Base-by-base conservation (phyloP, 768 basidiomycete genomes). In the Agrocybe praecox region DNA sequence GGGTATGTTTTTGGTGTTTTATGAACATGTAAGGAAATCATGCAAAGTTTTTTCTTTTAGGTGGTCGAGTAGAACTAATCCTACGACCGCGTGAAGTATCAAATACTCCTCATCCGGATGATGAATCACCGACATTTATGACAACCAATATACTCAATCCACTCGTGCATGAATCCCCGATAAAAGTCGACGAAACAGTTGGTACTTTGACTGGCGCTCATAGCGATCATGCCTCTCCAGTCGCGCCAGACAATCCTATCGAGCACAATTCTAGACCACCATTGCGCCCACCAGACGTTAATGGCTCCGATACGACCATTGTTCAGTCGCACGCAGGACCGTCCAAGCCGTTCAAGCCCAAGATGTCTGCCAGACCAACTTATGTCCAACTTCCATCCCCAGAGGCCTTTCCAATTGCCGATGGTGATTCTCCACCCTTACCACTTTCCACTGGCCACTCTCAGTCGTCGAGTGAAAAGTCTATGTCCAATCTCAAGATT, bases 61-160 rank as follows among this genome's bases (percentile, higher is more conserved):
- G 82, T 22, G 84, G 85, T 2, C 74, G 82, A 34, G 82, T 87
- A 15, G 86, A 88, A 66, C 67, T 86, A 49, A 76, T 78, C 48
- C 64, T 85, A 40, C 74, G 75, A 53, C 75, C 76, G 12, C 52
- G 62, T 34, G 55, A 40, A 17, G 6, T 15, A 3, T 40, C 36
- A n/a, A 12, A 40, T n/a, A 40, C 6, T 40, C 12, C 36, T 40
- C 4, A 14, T 5, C 12, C 36, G 14, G 36, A 40, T 15, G 36
- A 14, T 15, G 36, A 14, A 15, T 40, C 12, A 40, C 5, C 52
- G 32, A 18, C 43, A 5, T 44, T 10, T 12, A 46, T n/a, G 19
- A 17, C 33, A 18, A 18, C 1, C 14, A n/a, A 45, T 12, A 40
- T 19, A 44, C n/a, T 24, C n/a, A n/a, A 19, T 19, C 11, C 52